Evolutionary conservation across 2,329 filamentous ascomycete species (phyloP).

Genomic region (Cercospora berteroae): DNA sequence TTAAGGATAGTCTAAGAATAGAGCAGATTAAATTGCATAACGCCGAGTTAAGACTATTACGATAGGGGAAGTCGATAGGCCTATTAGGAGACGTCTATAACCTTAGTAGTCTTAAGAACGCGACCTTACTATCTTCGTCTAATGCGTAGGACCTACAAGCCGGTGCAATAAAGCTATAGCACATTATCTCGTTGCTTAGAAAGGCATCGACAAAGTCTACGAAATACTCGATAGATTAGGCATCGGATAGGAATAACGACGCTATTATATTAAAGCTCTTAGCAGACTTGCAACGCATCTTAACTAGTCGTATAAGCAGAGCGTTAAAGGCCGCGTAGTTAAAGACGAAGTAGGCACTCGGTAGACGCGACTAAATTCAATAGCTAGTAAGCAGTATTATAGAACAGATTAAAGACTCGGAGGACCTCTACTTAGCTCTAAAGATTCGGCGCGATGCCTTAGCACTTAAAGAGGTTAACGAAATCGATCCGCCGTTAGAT

Average conservation of each 20-base stretch:
- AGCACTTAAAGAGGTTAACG: background rate
- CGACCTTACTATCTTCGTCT: background rate
- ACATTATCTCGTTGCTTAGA: background rate
- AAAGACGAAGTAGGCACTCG: background rate
- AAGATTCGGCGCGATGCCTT: background rate
- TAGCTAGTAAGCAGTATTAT: background rate
- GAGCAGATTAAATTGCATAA: background rate
- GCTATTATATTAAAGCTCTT: background rate
- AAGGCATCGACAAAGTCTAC: background rate
- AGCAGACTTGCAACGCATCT: background rate
- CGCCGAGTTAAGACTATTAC: background rate
- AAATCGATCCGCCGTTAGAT: background rate
- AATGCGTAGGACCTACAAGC: background rate
- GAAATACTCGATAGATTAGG: background rate
- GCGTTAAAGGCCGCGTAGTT: background rate
- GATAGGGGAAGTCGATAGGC: background rate
- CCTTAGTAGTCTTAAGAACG: background rate
- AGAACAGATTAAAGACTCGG: background rate
- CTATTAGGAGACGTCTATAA: background rate
- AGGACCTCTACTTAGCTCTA: background rate
- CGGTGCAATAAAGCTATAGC: background rate
- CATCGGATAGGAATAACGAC: background rate
- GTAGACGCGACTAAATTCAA: background rate
- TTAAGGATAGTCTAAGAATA: background rate
- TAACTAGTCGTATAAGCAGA: background rate